These are phyloP conservation scores for Sclerospora graminicola DNA, from an alignment of 352 stramenopile species.

Conservation along the genomic window DNA sequence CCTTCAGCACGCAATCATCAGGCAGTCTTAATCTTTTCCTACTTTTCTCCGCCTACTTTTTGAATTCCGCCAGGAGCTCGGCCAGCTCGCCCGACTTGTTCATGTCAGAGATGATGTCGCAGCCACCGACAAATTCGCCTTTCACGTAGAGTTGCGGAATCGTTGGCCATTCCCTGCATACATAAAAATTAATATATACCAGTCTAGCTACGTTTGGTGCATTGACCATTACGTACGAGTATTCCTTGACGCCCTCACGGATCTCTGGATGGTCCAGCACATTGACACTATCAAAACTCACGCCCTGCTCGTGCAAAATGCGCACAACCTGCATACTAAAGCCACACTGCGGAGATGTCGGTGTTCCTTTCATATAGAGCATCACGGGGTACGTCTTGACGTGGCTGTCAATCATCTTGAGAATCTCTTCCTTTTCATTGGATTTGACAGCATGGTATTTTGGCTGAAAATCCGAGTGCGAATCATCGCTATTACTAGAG, in stretches of 20 bases:
- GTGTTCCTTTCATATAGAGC: constrained; percentile 99
- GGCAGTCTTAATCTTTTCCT: not conserved
- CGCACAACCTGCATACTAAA: constrained; percentile 96
- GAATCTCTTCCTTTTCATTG: constrained; percentile 80
- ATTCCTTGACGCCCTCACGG: constrained; percentile 97
- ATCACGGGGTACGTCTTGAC: constrained; percentile 91
- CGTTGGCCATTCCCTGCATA: constrained; percentile 87
- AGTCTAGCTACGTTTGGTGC: too few relatives aligned
- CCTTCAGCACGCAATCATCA: not conserved
- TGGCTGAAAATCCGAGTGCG: constrained; percentile 86
- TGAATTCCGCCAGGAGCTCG: constrained; percentile 81
- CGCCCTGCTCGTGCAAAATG: constrained; percentile 87
- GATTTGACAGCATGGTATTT: constrained; percentile 80
- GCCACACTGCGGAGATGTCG: constrained; percentile 92
- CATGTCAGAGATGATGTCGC: constrained; percentile 97
- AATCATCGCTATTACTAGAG: constrained; percentile 37
- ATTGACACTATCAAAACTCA: constrained; percentile 97
- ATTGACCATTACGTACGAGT: constrained; percentile 76
- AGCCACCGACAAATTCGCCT: constrained; percentile 98
- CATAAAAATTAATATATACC: too few relatives aligned
- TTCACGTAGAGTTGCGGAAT: constrained; percentile 99
- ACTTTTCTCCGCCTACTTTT: constrained; percentile 32
- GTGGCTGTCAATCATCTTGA: constrained; percentile 86
- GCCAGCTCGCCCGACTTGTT: constrained; percentile 88
- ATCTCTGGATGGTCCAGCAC: constrained; percentile 97